These are phyloP conservation scores for Aspergillus glaucus DNA, from an alignment of 2,329 filamentous ascomycete species.

Conservation along the genomic window DNA sequence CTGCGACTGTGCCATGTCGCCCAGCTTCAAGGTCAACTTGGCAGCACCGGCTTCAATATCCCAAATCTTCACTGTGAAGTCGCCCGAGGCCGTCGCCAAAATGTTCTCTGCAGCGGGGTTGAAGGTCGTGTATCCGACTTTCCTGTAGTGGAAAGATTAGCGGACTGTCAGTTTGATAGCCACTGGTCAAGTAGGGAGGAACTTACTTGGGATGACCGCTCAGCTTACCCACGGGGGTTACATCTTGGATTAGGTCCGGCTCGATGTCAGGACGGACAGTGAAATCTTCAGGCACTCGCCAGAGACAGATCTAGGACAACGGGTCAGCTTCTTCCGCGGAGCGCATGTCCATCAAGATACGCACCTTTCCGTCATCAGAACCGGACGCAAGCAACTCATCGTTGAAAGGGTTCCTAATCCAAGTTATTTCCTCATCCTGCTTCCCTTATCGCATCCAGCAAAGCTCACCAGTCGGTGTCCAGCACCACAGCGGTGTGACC, in stretches of 20 bases:
- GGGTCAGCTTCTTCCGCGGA: constrained; percentile 11
- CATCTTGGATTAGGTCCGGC: constrained; percentile 69
- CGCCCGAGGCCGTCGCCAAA: constrained; percentile 88
- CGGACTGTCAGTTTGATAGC: constrained; percentile 4
- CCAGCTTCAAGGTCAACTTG: constrained; percentile 72
- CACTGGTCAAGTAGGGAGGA: constrained; percentile 1
- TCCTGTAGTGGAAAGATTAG: constrained; percentile 50
- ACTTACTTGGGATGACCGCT: constrained; percentile 76
- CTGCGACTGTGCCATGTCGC: constrained; percentile 88
- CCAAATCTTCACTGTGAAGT: constrained; percentile 94
- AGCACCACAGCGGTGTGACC: constrained; percentile 93
- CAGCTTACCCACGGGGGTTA: constrained; percentile 74
- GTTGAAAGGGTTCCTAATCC: constrained; percentile 82
- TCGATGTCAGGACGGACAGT: constrained; percentile 72
- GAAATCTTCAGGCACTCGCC: constrained; percentile 87
- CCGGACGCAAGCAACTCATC: constrained; percentile 87
- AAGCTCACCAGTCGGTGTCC: constrained; percentile 84
- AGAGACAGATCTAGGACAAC: constrained; percentile 66
- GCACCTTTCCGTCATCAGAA: constrained; percentile 86
- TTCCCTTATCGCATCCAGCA: constrained; percentile 7
- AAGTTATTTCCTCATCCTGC: constrained; percentile 6
- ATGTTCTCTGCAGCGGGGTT: constrained; percentile 95
- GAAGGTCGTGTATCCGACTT: constrained; percentile 96
- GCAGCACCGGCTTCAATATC: constrained; percentile 75
- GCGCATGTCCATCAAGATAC: background rate